Conservation (phyloP, 176 grass and related monocot species). For the Chrysopogon serrulatus region DNA sequence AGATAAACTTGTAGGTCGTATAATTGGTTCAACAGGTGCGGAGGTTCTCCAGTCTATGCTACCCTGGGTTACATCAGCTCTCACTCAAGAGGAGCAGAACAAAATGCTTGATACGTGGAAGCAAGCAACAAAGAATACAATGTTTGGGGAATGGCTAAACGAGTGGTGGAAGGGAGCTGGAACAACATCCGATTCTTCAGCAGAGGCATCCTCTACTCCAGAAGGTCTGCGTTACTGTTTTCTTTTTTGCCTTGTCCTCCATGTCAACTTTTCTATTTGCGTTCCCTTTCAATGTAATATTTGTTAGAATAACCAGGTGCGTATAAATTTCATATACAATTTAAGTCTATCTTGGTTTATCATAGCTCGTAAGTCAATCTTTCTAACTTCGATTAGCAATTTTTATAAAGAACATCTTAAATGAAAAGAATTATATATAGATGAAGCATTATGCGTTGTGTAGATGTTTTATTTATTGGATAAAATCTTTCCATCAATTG, state of each 20-base stretch:
- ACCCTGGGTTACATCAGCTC: constrained; percentile 91
- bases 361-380: neutral
- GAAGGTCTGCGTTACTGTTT: constrained; percentile 44
- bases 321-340: neutral
- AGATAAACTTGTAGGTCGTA: constrained; percentile 92
- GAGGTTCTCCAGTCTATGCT: constrained; percentile 98
- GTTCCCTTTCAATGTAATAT: constrained; percentile 6
- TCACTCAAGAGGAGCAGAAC: constrained; percentile 91
- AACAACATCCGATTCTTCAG: constrained; percentile 40
- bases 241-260: constrained; percentile 10
- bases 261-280: neutral
- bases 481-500: neutral
- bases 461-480: neutral
- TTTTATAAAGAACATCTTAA: neutral
- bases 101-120: constrained; percentile 97
- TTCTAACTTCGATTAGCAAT: neutral
- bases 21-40: constrained; percentile 97
- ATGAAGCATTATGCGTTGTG: neutral
- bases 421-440: neutral
- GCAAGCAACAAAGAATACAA: constrained; percentile 91
- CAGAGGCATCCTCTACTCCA: constrained; percentile 37
- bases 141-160: constrained; percentile 99
- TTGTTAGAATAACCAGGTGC: neutral
- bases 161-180: constrained; percentile 95
- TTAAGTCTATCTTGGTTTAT: neutral